Conservation (phyloP, 768 basidiomycete genomes). For the Nidula microcarpa region DNA sequence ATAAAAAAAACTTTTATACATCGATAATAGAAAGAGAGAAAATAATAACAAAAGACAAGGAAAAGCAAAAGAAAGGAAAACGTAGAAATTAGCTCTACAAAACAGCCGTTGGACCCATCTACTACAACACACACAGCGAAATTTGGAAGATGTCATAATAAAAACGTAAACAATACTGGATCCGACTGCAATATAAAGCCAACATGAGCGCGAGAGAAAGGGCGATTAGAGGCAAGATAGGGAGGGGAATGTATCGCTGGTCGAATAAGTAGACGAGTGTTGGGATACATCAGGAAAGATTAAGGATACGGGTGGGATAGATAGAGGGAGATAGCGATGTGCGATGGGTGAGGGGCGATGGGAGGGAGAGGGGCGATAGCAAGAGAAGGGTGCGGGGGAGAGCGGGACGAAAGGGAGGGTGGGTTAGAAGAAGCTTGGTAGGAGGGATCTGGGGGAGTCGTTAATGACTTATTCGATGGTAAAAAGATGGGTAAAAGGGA, state of each 20-base stretch:
- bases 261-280: slow-evolving; percentile 11
- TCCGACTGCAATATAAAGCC: no score
- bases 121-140: no score
- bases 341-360: slow-evolving; percentile 1
- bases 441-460: slow-evolving; percentile 37
- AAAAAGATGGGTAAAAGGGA: not conserved
- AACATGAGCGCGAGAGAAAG: not conserved
- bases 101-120: no score
- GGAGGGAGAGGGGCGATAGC: slow-evolving; percentile 5
- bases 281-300: not conserved
- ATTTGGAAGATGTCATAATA: no score
- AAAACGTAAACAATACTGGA: no score
- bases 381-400: not conserved
- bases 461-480: slow-evolving; percentile 3
- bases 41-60: no score
- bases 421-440: slow-evolving; percentile 60
- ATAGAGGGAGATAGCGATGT: not conserved
- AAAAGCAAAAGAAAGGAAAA: no score
- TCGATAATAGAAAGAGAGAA: no score
- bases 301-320: not conserved
- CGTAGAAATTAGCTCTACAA: no score
- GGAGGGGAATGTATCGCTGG: slow-evolving; percentile 7
- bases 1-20: not conserved
- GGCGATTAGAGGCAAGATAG: slow-evolving; percentile 2
- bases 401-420: not conserved